Percentiles rank a stretch among this genome's conserved stretches.
phyloP scores from a whole-genome alignment of 345 rosid genomes.

The Populus simonii region DNA sequence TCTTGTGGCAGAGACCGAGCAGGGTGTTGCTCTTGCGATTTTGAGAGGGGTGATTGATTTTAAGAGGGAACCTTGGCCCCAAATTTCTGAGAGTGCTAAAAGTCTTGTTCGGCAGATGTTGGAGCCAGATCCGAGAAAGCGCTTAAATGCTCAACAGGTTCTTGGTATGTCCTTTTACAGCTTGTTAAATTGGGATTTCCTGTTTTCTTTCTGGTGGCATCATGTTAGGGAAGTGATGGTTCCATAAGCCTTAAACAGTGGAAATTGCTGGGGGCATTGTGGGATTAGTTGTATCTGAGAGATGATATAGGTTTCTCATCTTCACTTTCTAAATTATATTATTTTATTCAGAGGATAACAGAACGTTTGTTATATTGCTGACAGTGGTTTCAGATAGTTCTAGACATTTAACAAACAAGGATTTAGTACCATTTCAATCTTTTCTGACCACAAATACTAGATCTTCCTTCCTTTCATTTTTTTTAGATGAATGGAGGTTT shows the following conservation, averaged over 20 bases:
- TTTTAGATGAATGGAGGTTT: too few species aligned
- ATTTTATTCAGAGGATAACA: background rate
- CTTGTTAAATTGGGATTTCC: background rate
- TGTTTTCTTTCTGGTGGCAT: background rate
- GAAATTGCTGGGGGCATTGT: background rate
- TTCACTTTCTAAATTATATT: background rate
- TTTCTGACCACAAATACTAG: background rate
- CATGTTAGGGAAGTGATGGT: background rate
- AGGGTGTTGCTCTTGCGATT: slow-evolving; percentile 96
- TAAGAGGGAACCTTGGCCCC: slow-evolving; percentile 98
- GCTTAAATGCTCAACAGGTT: slow-evolving; percentile 84
- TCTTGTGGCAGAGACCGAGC: slow-evolving; percentile 70
- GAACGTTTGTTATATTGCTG: background rate
- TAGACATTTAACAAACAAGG: background rate
- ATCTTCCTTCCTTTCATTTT: too few species aligned
- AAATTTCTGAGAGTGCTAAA: slow-evolving; percentile 81
- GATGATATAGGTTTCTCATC: background rate
- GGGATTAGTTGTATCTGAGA: background rate
- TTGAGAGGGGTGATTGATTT: slow-evolving; percentile 78
- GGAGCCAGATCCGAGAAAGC: slow-evolving; percentile 71
- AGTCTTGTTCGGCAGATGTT: slow-evolving; percentile 84
- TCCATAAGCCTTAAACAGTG: background rate
- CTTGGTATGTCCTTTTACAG: slow-evolving; percentile 54
- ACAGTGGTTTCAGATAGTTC: background rate
- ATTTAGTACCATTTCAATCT: background rate